A percentile compares a stretch with the other conserved stretches of the same genome.
phyloP scores from a whole-genome alignment of 2,329 filamentous ascomycete genomes.

The Cordyceps sp. region DNA sequence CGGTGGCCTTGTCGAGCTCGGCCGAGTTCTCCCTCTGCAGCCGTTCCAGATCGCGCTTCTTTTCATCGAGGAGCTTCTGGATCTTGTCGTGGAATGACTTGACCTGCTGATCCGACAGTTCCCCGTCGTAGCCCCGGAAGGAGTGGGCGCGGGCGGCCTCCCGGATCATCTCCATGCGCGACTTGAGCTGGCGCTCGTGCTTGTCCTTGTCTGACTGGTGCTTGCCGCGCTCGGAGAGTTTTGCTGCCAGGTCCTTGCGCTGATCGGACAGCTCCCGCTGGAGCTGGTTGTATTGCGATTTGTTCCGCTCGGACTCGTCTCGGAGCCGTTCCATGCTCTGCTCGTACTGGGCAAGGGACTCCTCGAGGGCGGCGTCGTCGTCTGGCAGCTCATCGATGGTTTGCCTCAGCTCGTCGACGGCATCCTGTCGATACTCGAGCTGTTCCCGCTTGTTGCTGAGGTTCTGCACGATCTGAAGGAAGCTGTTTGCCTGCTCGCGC shows the following conservation, averaged over 20 bases:
- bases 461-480: conserved; percentile 56
- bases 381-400: conserved; percentile 66
- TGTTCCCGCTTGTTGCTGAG: conserved; percentile 64
- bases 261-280: conserved; percentile 27
- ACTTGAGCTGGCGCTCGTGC: conserved; percentile 63
- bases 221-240: conserved; percentile 53
- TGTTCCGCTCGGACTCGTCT: conserved; percentile 45
- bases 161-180: conserved; percentile 58
- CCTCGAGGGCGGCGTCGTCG: conserved; percentile 58
- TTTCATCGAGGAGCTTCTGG: conserved; percentile 57
- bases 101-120: conserved; percentile 58
- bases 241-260: conserved; percentile 29
- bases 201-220: conserved; percentile 75
- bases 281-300: conserved; percentile 49
- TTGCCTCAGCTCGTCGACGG: conserved; percentile 50
- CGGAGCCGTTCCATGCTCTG: conserved; percentile 51
- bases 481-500: conserved; percentile 57
- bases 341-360: conserved; percentile 61
- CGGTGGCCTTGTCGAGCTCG: conserved; percentile 61
- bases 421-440: conserved; percentile 51
- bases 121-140: conserved; percentile 71
- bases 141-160: conserved; percentile 61
- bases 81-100: conserved; percentile 64
- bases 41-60: conserved; percentile 61
- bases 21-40: conserved; percentile 55